Conservation (phyloP, 805 yeast genomes). For the Lipomyces japonicus region DNA sequence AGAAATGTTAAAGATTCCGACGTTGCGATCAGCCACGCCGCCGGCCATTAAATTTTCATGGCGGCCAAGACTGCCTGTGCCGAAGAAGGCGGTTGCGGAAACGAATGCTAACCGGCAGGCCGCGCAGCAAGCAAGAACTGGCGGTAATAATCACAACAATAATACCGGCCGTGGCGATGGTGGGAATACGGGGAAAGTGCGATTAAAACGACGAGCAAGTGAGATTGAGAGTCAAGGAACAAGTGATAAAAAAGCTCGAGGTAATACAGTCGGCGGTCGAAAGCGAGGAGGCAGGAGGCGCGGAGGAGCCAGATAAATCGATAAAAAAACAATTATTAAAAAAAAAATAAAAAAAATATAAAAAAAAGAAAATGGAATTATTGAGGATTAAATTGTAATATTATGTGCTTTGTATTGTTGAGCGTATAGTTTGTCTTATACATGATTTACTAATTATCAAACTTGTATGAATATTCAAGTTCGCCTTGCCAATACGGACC, state of each 20-base stretch:
- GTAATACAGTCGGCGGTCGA: background rate
- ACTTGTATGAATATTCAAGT: conserved; percentile 3
- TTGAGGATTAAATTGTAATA: too few relatives aligned
- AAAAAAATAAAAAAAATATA: too few relatives aligned
- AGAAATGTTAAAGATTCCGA: conserved; percentile 19
- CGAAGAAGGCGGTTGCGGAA: too few relatives aligned
- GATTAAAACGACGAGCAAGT: conserved; percentile 10
- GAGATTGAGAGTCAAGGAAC: conserved; percentile 2
- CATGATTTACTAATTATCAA: too few relatives aligned
- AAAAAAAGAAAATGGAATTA: too few relatives aligned
- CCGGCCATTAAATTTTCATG: conserved; percentile 26
- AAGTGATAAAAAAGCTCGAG: conserved; percentile 3
- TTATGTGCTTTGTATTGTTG: too few relatives aligned
- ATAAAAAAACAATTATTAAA: too few relatives aligned
- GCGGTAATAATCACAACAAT: background rate
- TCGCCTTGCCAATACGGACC: conserved; percentile 24
- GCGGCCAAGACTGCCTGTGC: conserved; percentile 14
- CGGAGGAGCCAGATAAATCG: conserved; percentile 1
- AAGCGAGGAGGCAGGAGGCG: conserved; percentile 2
- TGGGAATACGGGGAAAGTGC: conserved; percentile 2
- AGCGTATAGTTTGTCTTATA: too few relatives aligned
- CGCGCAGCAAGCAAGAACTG: conserved; percentile 2
- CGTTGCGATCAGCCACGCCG: conserved; percentile 12
- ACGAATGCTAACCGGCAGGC: background rate
- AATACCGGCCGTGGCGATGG: conserved; percentile 1